Conservation (phyloP, 176 grass and related monocot species). For the Oryza punctata region DNA sequence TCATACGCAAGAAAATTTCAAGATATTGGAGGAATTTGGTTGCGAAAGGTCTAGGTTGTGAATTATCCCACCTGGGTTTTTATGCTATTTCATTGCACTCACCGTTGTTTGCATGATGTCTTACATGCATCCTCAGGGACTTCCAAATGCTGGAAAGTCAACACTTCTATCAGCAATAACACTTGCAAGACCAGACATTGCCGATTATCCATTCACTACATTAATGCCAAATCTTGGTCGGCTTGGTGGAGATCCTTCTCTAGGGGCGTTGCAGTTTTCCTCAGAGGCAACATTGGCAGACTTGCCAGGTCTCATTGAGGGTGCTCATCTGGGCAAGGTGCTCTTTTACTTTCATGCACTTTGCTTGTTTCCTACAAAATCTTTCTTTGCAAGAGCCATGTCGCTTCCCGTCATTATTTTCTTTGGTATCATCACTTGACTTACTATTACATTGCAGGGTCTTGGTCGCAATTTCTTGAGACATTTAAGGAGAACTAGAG, state of each 20-base stretch:
- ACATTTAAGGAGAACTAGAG: slow-evolving; percentile 90
- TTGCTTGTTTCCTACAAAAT: slow-evolving; percentile 10
- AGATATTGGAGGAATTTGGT: background rate
- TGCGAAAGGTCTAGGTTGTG: background rate
- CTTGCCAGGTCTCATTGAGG: slow-evolving; percentile 93
- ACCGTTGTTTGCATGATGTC: background rate
- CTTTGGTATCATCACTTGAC: slow-evolving; percentile 20
- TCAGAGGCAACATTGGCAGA: slow-evolving; percentile 95
- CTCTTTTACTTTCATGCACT: slow-evolving; percentile 17
- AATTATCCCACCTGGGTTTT: background rate
- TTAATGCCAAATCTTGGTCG: slow-evolving; percentile 97
- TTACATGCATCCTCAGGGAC: slow-evolving; percentile 58
- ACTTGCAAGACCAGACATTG: slow-evolving; percentile 93
- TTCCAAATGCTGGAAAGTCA: slow-evolving; percentile 99
- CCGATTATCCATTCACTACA: slow-evolving; percentile 95
- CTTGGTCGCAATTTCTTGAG: slow-evolving; percentile 97
- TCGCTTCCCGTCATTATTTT: slow-evolving; percentile 6
- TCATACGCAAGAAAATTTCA: background rate
- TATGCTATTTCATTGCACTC: slow-evolving; percentile 12
- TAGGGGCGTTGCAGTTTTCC: slow-evolving; percentile 82
- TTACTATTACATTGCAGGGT: slow-evolving; percentile 58
- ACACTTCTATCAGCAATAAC: slow-evolving; percentile 93
- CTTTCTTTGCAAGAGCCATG: background rate
- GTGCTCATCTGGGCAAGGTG: slow-evolving; percentile 96
- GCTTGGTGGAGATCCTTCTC: slow-evolving; percentile 85